Percentiles rank a stretch among this genome's conserved stretches.
phyloP scores from a whole-genome alignment of 129 eudicot genomes.

The Lonicera japonica region DNA sequence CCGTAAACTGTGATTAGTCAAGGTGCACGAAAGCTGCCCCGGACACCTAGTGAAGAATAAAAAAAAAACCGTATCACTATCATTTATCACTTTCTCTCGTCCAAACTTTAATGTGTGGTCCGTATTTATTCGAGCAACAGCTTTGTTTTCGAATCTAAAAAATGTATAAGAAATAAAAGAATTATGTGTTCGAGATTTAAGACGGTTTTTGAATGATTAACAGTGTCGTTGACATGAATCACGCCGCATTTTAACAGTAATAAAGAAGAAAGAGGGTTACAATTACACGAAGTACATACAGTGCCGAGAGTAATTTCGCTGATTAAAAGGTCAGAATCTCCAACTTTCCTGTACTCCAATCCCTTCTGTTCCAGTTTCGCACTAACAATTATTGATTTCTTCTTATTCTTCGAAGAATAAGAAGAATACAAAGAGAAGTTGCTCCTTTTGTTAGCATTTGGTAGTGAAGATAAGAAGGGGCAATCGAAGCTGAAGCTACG shows the following conservation, averaged over 20 bases:
- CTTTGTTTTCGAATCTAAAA: too few relatives aligned
- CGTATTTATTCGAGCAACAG: too few relatives aligned
- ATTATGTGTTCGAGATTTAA: too few relatives aligned
- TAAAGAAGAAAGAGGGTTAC: background rate
- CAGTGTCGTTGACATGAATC: too few relatives aligned
- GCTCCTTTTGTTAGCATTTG: background rate
- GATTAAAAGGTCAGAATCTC: constrained; percentile 76
- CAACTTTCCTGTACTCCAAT: constrained; percentile 69
- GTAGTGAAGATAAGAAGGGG: constrained; percentile 20
- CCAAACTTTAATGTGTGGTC: too few relatives aligned
- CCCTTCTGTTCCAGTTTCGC: constrained; percentile 40
- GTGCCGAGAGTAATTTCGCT: constrained; percentile 93
- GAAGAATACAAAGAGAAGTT: background rate
- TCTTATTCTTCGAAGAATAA: constrained; percentile 3
- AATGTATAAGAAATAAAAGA: too few relatives aligned
- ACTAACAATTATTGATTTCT: constrained; percentile 3
- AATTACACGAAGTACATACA: constrained; percentile 30
- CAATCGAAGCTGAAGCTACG: constrained; percentile 23
- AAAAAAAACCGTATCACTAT: too few relatives aligned
- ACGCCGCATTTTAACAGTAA: background rate
- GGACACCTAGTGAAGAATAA: too few relatives aligned
- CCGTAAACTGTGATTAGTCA: too few relatives aligned
- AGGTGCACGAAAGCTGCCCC: too few relatives aligned
- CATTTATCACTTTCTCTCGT: too few relatives aligned
- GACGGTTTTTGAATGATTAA: too few relatives aligned